Percentiles rank a stretch among this genome's conserved stretches.
These are phyloP conservation scores for Cladosporium phlei DNA, from an alignment of 2,329 filamentous ascomycete genomes.

Conservation along the genomic window DNA sequence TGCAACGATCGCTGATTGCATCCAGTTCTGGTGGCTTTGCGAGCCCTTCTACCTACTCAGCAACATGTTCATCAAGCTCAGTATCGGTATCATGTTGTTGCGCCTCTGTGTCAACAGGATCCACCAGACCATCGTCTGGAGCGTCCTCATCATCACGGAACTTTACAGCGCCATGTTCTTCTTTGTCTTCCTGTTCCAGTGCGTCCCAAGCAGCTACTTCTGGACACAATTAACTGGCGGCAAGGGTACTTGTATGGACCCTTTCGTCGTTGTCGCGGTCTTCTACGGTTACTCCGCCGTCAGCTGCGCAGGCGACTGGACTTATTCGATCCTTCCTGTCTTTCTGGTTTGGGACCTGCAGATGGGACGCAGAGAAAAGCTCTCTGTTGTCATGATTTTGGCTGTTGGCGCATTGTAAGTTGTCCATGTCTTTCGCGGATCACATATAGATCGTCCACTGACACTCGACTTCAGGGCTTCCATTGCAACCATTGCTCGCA, in stretches of 20 bases:
- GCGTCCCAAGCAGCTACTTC: conserved; percentile 17
- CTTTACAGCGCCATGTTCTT: conserved; percentile 19
- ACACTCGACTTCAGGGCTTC: conserved; percentile 13
- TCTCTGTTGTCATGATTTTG: conserved; percentile 29
- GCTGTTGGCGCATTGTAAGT: conserved; percentile 28
- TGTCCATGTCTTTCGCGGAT: background rate
- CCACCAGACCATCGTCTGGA: conserved; percentile 15
- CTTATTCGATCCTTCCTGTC: conserved; percentile 26
- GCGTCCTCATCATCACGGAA: conserved; percentile 16
- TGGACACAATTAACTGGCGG: conserved; percentile 17
- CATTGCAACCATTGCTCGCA: conserved; percentile 18
- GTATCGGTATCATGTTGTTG: conserved; percentile 20
- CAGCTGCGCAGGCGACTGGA: conserved; percentile 18
- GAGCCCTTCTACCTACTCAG: conserved; percentile 19
- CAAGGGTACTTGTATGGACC: conserved; percentile 14
- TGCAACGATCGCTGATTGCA: background rate
- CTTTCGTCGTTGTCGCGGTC: conserved; percentile 8
- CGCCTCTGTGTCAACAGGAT: conserved; percentile 14
- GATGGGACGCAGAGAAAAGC: conserved; percentile 26
- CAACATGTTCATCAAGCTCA: conserved; percentile 21
- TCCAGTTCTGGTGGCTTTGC: conserved; percentile 35
- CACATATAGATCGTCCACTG: too few relatives aligned
- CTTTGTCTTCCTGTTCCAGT: conserved; percentile 20
- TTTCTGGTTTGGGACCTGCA: conserved; percentile 29
- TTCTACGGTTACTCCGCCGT: conserved; percentile 19